Conservation (phyloP, 805 yeast genomes). For the Ogataea philodendri region DNA sequence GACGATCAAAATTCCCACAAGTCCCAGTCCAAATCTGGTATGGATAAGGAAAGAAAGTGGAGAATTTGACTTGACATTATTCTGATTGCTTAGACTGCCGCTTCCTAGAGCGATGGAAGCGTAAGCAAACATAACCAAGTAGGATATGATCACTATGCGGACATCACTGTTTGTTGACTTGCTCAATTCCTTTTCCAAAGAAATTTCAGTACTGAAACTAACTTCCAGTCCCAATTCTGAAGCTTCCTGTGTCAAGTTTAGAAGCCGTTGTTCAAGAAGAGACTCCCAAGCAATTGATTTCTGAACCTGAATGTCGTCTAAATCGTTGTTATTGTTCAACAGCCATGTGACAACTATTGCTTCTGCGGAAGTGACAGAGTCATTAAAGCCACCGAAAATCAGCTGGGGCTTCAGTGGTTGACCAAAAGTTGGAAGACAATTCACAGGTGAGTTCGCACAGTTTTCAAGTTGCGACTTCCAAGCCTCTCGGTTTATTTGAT, state of each 20-base stretch:
- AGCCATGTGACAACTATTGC: constrained; percentile 80
- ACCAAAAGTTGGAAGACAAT: constrained; percentile 85
- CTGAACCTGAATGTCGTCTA: constrained; percentile 37
- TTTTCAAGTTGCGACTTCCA: constrained; percentile 56
- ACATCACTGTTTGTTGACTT: constrained; percentile 79
- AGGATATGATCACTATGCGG: constrained; percentile 67
- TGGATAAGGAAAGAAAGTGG: constrained; percentile 31
- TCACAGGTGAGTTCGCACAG: constrained; percentile 82
- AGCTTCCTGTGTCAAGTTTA: constrained; percentile 45
- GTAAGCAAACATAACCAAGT: constrained; percentile 81
- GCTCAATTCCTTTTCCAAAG: constrained; percentile 80
- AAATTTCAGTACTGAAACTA: constrained; percentile 77
- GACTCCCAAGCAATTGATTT: constrained; percentile 65
- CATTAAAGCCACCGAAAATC: constrained; percentile 58
- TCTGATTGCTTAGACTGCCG: constrained; percentile 12
- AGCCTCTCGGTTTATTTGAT: constrained; percentile 42
- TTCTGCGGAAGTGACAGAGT: constrained; percentile 52
- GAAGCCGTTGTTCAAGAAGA: constrained; percentile 56
- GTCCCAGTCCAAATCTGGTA: constrained; percentile 74
- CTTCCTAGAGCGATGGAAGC: constrained; percentile 81
- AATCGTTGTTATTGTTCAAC: constrained; percentile 52
- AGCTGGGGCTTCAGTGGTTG: constrained; percentile 79
- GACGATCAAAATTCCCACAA: constrained; percentile 82
- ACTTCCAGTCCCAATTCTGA: constrained; percentile 53
- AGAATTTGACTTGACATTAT: constrained; percentile 9